Evolutionary conservation across 768 basidiomycete species (phyloP).

Genomic region (Macrolepiota fuliginosa): DNA sequence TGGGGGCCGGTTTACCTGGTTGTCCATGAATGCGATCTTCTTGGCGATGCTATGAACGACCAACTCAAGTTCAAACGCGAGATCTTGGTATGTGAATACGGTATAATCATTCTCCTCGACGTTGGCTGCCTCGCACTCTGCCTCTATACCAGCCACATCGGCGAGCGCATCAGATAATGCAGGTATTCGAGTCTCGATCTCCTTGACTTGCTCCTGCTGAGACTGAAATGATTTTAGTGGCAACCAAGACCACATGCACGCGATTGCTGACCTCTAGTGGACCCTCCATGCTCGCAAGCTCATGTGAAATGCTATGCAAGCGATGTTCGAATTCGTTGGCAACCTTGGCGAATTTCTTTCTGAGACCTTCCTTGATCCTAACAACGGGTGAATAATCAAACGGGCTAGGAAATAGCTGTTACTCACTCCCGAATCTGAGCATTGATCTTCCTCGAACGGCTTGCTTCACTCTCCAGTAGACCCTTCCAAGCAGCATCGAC

Average conservation of each 20-base stretch:
- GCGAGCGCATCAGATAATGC: constrained; percentile 55
- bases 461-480: constrained; percentile 73
- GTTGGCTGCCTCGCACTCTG: constrained; percentile 80
- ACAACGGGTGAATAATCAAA: neutral
- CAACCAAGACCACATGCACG: constrained; percentile 18
- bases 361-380: constrained; percentile 80
- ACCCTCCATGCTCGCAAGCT: constrained; percentile 73
- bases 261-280: constrained; percentile 60
- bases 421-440: constrained; percentile 84
- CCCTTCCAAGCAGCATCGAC: constrained; percentile 76
- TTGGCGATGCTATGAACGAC: constrained; percentile 78
- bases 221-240: constrained; percentile 36
- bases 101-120: constrained; percentile 98
- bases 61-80: constrained; percentile 85
- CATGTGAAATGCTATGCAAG: constrained; percentile 62
- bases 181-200: constrained; percentile 68
- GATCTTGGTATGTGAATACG: constrained; percentile 83
- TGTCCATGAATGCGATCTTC: constrained; percentile 95
- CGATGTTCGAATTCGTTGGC: constrained; percentile 76
- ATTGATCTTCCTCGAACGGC: constrained; percentile 79
- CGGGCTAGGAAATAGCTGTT: neutral
- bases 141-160: constrained; percentile 62
- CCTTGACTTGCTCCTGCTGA: constrained; percentile 68
- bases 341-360: constrained; percentile 73
- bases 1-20: constrained; percentile 59